Conservation (phyloP, 2,329 filamentous ascomycete species). For the Scedosporium dehoogii region DNA sequence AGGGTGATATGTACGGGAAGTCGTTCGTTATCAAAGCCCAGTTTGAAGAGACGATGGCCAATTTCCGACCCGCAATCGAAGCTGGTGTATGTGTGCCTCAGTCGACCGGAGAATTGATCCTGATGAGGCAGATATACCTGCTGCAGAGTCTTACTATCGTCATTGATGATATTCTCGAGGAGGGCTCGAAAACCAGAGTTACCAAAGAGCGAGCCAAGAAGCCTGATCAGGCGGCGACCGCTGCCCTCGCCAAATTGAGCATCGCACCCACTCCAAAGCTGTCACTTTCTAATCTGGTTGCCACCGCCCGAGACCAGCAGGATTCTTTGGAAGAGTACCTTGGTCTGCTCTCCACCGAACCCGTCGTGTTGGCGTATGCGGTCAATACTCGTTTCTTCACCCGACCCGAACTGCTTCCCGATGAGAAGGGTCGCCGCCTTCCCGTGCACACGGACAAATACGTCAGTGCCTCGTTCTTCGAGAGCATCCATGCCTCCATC, state of each 20-base stretch:
- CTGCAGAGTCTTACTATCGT: slow-evolving; percentile 29
- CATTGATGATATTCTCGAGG: slow-evolving; percentile 30
- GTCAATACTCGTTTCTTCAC: slow-evolving; percentile 29
- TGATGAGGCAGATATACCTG: slow-evolving; percentile 26
- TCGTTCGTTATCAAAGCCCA: slow-evolving; percentile 15
- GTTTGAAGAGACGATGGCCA: neutral
- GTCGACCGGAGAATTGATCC: slow-evolving; percentile 23
- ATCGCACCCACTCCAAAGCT: neutral
- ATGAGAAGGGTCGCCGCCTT: slow-evolving; percentile 31
- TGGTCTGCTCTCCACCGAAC: slow-evolving; percentile 20
- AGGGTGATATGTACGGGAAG: slow-evolving; percentile 25
- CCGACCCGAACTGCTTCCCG: slow-evolving; percentile 29
- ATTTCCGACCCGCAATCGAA: slow-evolving; percentile 14
- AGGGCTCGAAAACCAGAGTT: slow-evolving; percentile 20
- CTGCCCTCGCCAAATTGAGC: neutral
- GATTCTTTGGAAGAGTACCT: slow-evolving; percentile 23
- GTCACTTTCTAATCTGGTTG: slow-evolving; percentile 4
- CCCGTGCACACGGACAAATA: slow-evolving; percentile 28
- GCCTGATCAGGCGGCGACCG: slow-evolving; percentile 13
- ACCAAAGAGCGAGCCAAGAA: slow-evolving; percentile 17
- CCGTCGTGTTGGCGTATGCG: slow-evolving; percentile 19
- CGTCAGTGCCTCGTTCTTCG: slow-evolving; percentile 31
- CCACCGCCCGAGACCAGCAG: slow-evolving; percentile 22
- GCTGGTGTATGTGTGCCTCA: slow-evolving; percentile 18
- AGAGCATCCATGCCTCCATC: slow-evolving; percentile 26